Conservation (phyloP, 75 land plant species). For the Pseudotsuga menziesii region DNA sequence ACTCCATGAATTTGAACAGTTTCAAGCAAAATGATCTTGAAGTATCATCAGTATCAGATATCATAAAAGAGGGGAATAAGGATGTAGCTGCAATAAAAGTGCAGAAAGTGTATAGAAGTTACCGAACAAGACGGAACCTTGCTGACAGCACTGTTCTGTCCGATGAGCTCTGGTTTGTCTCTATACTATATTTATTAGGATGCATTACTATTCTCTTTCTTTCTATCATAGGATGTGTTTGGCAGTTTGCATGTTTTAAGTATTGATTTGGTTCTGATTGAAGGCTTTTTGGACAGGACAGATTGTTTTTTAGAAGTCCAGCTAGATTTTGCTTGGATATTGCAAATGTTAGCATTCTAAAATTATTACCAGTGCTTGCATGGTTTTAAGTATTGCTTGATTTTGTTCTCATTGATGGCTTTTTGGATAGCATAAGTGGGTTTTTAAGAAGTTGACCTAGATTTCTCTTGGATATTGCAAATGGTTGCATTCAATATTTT, state of each 20-base stretch:
- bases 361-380: too few species aligned
- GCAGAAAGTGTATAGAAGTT: constrained; percentile 82
- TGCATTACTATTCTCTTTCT: background rate
- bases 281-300: background rate
- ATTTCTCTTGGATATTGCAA: background rate
- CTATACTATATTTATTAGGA: background rate
- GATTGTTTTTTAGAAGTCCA: background rate
- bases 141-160: constrained; percentile 85
- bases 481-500: background rate
- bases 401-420: background rate
- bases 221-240: background rate
- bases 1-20: too few species aligned
- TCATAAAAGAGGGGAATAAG: background rate
- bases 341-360: too few species aligned
- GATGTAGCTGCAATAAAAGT: constrained; percentile 68
- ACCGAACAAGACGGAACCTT: constrained; percentile 72
- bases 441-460: background rate
- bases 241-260: background rate
- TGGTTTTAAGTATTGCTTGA: too few species aligned
- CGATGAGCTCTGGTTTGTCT: constrained; percentile 29
- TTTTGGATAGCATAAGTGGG: background rate
- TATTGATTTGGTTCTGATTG: background rate
- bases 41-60: background rate
- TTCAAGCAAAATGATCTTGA: background rate
- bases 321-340: background rate